Conservation (phyloP, 306 rosid species). For the Coriaria nepalensis region DNA sequence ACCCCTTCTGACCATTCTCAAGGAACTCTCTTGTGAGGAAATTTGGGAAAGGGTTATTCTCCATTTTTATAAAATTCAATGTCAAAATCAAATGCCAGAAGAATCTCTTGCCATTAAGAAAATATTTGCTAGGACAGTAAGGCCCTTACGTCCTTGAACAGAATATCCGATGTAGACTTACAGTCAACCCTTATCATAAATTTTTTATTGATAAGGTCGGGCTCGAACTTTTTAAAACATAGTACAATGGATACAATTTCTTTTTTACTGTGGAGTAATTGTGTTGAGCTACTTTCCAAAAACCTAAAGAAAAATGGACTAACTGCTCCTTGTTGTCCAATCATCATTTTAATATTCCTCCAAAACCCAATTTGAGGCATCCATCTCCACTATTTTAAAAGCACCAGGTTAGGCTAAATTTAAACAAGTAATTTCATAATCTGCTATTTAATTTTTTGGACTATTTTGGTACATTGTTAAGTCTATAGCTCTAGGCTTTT, state of each 20-base stretch:
- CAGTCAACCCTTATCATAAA: background rate
- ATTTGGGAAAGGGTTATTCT: background rate
- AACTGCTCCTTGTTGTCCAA: too few relatives aligned
- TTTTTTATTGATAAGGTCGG: background rate
- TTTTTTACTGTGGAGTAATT: too few relatives aligned
- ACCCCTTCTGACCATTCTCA: too few relatives aligned
- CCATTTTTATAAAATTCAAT: background rate
- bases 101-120: background rate
- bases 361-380: too few relatives aligned
- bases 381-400: too few relatives aligned
- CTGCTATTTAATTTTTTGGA: too few relatives aligned
- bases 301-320: too few relatives aligned
- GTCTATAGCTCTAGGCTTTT: background rate
- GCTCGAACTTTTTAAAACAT: background rate
- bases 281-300: too few relatives aligned
- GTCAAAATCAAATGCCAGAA: background rate
- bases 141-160: background rate
- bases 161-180: background rate
- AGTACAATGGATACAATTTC: background rate
- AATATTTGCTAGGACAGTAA: background rate
- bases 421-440: too few relatives aligned
- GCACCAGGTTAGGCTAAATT: too few relatives aligned
- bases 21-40: background rate
- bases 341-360: too few relatives aligned
- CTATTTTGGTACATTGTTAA: too few relatives aligned